These are phyloP conservation scores for Sporothrix brasiliensis DNA, from an alignment of 2,329 filamentous ascomycete genomes.

Conservation along the genomic window DNA sequence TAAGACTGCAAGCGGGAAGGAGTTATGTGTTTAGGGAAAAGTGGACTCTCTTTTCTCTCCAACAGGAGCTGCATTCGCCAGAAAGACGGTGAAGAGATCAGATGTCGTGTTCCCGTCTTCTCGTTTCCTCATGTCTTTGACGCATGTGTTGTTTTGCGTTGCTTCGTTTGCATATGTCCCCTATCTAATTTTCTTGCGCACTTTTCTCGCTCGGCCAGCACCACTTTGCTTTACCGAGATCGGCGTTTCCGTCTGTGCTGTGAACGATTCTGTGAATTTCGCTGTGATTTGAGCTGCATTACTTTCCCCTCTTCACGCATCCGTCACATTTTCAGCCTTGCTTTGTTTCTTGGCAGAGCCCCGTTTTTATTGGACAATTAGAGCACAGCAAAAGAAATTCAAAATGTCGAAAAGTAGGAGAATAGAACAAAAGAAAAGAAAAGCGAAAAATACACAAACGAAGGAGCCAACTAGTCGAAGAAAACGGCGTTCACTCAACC, in stretches of 20 bases:
- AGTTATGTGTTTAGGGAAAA: not conserved
- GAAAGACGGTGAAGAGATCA: conserved; percentile 20
- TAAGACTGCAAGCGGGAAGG: not conserved
- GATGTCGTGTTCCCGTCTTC: conserved; percentile 18
- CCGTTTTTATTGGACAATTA: not conserved
- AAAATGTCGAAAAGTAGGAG: not conserved
- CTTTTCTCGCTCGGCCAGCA: conserved; percentile 3
- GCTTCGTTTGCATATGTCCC: not conserved
- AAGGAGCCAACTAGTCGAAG: not conserved
- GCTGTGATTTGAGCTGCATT: not conserved
- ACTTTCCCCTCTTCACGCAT: not conserved
- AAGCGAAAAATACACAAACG: not conserved
- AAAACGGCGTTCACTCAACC: not conserved
- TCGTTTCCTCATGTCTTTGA: conserved; percentile 6
- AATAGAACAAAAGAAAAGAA: not conserved
- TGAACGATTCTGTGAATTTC: not conserved
- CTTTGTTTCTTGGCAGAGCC: not conserved
- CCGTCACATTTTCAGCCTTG: not conserved
- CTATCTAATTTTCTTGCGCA: not conserved
- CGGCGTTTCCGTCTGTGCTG: not conserved
- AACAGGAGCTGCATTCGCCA: not conserved
- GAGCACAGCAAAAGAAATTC: not conserved
- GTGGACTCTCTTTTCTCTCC: not conserved
- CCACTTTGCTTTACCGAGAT: conserved; percentile 13
- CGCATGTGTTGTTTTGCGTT: not conserved